Evolutionary conservation across 2,329 filamentous ascomycete species (phyloP), one percentile per base, ranked within the genome.

Genomic region (Sphaerostilbella broomeana): DNA sequence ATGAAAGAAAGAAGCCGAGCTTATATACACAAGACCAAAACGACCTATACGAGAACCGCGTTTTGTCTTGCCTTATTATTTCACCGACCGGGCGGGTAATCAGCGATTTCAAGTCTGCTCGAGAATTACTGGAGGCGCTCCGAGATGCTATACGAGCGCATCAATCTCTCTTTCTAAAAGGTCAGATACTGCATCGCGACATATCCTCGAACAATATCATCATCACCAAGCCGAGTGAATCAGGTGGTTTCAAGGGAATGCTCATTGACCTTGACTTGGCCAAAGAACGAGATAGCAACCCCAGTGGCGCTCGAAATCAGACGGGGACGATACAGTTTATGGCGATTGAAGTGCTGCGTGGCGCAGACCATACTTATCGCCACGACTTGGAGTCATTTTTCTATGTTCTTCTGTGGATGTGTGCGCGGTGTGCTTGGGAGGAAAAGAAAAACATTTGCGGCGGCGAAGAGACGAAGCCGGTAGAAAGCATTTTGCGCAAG

Each of bases 241-340:
- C 33, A 6, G 28, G 37, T 25, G 42, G 42, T 19, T 44, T 41
- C 17, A 44, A 35, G 19, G 42, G 42, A 15, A 41, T 41, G 42
- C 42, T 44, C 21, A 44, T 44, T 22, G 34, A 41, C 16, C 32
- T 44, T 11, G 42, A 44, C 30, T 20, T 44, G 16, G 42, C 38
- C 1, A 44, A 41, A 10, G 42, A 42, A 27, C 18, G 54, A n/a
- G 50, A 48, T 33, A 42, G 42, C 12, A 42, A 48, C 2, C 48
- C 38, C 6, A 49, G 52, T 39, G 42, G 52, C 34, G 52, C 44
- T 19, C 26, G 51, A 42, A 29, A 61, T 42, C 42, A 43, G 29
- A 50, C 47, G 19, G 54, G 58, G 25, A 61, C 51, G 21, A 53
- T 58, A 45, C 45, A 57, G 30, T 61, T 59, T 32, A 64, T 62